Conservation (phyloP, 1,284 basidiomycete genomes). For the Agroathelia rolfsii region DNA sequence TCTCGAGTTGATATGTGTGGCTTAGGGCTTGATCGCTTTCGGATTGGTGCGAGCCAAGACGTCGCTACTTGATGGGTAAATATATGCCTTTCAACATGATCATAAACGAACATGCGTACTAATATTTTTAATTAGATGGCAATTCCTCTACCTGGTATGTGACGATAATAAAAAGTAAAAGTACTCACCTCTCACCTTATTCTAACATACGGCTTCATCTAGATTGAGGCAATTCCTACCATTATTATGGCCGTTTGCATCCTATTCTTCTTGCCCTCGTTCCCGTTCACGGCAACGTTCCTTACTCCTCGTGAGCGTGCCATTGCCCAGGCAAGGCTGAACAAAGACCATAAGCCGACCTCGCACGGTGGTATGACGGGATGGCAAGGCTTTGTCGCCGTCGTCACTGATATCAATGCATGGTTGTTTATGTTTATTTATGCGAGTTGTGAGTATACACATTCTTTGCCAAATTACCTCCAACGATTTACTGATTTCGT, state of each 20-base stretch:
- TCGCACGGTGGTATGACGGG: conserved; percentile 48
- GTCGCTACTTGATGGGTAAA: conserved; percentile 31
- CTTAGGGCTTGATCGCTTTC: conserved; percentile 41
- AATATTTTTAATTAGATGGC: conserved; percentile 29
- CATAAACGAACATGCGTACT: too few species aligned
- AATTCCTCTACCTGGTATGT: conserved; percentile 43
- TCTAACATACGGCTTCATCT: conserved; percentile 11
- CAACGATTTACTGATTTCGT: background rate
- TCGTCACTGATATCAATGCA: conserved; percentile 36
- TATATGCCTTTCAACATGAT: conserved; percentile 2
- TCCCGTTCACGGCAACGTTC: conserved; percentile 27
- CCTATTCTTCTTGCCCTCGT: conserved; percentile 26
- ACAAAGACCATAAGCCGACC: conserved; percentile 42
- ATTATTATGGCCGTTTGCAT: conserved; percentile 24
- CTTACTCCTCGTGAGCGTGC: conserved; percentile 34
- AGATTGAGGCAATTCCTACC: conserved; percentile 27
- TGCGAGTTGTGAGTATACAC: conserved; percentile 33
- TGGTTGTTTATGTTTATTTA: conserved; percentile 43
- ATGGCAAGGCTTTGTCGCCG: conserved; percentile 41
- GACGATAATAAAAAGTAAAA: too few species aligned
- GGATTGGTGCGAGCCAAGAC: conserved; percentile 41
- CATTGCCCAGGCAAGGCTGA: conserved; percentile 44
- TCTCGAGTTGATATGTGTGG: conserved; percentile 1
- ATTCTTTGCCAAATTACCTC: background rate
- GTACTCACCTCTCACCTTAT: background rate